These are phyloP conservation scores for Puccinia polysora DNA, from an alignment of 1,284 basidiomycete genomes.

Conservation along the genomic window DNA sequence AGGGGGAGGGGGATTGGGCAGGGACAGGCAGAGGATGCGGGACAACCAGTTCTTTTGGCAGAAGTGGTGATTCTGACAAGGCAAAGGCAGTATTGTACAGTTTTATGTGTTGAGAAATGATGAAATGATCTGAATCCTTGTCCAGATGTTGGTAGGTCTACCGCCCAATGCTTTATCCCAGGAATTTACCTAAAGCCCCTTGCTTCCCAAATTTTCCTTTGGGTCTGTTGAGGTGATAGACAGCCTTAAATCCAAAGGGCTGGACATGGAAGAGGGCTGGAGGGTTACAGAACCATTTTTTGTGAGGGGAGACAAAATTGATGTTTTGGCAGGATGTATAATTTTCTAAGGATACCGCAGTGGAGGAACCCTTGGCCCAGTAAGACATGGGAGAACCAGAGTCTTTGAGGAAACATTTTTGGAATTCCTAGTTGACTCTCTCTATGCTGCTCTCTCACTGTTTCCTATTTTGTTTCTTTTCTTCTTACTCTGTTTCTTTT, in stretches of 20 bases:
- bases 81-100: background rate
- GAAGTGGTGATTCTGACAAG: no score
- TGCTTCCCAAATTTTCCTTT: background rate
- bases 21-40: no score
- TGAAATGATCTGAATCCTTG: background rate
- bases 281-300: background rate
- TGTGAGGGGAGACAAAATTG: background rate
- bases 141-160: background rate
- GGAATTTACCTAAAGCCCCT: background rate
- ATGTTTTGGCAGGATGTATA: conserved; percentile 7
- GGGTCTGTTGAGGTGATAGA: background rate
- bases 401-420: no score
- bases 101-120: background rate
- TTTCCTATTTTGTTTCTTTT: no score
- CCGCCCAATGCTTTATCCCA: background rate
- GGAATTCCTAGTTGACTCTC: no score
- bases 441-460: no score
- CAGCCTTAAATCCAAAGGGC: background rate
- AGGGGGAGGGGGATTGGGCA: no score
- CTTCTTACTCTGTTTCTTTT: no score
- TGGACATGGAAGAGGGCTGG: background rate
- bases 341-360: no score
- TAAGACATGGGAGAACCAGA: no score
- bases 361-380: no score
- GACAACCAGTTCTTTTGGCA: no score